Base-by-base conservation (phyloP, 2,329 filamentous ascomycete genomes). In the Magnaporthiopsis rhizophila region DNA sequence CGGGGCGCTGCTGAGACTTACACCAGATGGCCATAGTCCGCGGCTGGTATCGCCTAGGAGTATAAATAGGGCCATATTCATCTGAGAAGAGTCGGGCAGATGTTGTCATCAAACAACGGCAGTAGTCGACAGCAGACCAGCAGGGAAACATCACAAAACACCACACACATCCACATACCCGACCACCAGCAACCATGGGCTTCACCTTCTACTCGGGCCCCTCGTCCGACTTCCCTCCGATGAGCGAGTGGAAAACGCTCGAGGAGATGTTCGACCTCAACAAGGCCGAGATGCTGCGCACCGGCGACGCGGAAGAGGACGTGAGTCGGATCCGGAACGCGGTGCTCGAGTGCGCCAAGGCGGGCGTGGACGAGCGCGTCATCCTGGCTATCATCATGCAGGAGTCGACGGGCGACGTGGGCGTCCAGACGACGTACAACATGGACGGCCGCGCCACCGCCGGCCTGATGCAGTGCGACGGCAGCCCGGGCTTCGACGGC, bases 361-460 rank as follows among this genome's bases (percentile, higher is more conserved):
- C 72, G 36, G 72, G 73, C 53, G 74, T 78, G 61, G 75, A 76
- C 64, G 66, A 69, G 64, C 67, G 75, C n/a, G 72, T 77, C 59
- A 74, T 78, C 66, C 71, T 78, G 61, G 71, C 69, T 62, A 76
- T 78, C 66, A 77, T 78, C 66, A 78, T 78, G 74, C 74, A 78
- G 69, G 77, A 78, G 70, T 75, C 72, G 66, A 72, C 70, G 62
- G 76, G 76, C 36, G 71, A 76, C 65, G 75, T 78, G 34, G 75
- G 74, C 15, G 75, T 76, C 18, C 59, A 45, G 3, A 77, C 75
- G 24, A 76, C 75, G 45, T 66, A n/a, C 59, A 73, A 75, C 68
- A 65, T 64, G 24, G 75, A 77, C 64, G 69, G 71, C 21, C 71
- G 73, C 63, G 32, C 36, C 56, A 76, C 74, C 3, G 75, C 73